Evolutionary conservation across 495 filamentous ascomycete species (phyloP), one percentile per base, ranked within the genome.

Genomic region (Penicillium roqueforti): DNA sequence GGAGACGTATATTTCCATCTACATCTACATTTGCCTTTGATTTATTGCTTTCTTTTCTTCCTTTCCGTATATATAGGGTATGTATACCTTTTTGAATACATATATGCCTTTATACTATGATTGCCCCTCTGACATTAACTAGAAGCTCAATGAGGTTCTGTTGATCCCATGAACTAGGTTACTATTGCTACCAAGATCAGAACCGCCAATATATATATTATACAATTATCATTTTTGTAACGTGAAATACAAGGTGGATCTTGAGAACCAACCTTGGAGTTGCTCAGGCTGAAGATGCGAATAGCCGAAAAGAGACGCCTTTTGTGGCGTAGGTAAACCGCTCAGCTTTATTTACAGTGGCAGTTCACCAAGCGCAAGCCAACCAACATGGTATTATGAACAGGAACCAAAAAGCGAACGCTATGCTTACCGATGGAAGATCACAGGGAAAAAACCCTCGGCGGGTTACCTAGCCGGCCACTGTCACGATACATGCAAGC

Each of bases 401-500:
- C 8, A 37, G 11, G 23, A 34, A 34, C 25, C 42, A 29, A 40
- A 36, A 36, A 40, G 19, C n/a, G 44, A 6, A 45, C 31, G 39
- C 56, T 46, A 55, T 55, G 47, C 53, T 47, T 42, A 37, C 23
- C 23, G 1, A 25, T 28, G 9, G 9, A 31, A 37, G 26, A 45
- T 61, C 41, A 77, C 42, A 78, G 51, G n/a, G 58, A 55, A 51
- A 86, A 78, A n/a, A 89, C 75, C 63, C 85, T 80, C 4, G 84
- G 78, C 42, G 71, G 67, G 62, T 88, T 91, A 13, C 75, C 70
- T 54, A 93, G 64, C 59, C 76, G 78, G 4, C 85, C 87, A 9
- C 81, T 86, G 47, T 80, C 82, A 11, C 79, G 76, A 67, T 86
- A 81, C 74, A 87, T 87, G 60, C 88, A 79, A 1, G 87, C 80